Conservation (phyloP, 805 yeast species). For the Metschnikowia bowlesiae region DNA sequence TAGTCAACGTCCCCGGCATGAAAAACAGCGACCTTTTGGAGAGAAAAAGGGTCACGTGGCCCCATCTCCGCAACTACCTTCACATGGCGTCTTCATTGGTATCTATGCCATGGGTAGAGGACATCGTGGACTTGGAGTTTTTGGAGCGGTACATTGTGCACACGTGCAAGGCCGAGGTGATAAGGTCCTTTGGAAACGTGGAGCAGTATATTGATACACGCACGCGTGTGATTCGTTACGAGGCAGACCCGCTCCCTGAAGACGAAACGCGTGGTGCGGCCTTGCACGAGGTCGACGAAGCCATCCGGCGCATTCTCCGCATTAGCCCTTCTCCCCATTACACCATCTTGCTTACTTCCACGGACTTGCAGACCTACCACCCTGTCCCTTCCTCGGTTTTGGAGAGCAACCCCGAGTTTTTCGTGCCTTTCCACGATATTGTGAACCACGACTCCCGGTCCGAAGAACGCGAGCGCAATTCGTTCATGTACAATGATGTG, state of each 20-base stretch:
- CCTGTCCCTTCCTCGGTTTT: conserved; percentile 31
- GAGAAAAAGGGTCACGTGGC: conserved; percentile 38
- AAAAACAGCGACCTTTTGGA: conserved; percentile 24
- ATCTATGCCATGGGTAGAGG: conserved; percentile 50
- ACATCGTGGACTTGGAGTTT: conserved; percentile 38
- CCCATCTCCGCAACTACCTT: conserved; percentile 47
- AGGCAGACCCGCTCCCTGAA: conserved; percentile 46
- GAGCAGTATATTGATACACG: conserved; percentile 58
- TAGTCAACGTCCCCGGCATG: conserved; percentile 39
- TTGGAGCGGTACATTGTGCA: conserved; percentile 39
- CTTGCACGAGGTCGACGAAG: conserved; percentile 41
- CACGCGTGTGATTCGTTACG: conserved; percentile 57
- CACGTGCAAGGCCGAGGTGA: conserved; percentile 50
- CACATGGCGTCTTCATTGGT: conserved; percentile 57
- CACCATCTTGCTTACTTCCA: conserved; percentile 52
- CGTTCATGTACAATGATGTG: conserved; percentile 28
- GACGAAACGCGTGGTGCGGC: conserved; percentile 22
- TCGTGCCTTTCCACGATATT: conserved; percentile 52
- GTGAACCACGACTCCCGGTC: conserved; percentile 48
- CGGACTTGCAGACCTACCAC: conserved; percentile 19
- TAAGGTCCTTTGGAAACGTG: conserved; percentile 40
- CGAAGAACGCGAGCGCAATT: conserved; percentile 53
- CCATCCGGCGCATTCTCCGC: conserved; percentile 53
- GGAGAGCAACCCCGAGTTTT: conserved; percentile 27
- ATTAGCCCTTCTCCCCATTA: conserved; percentile 72